Evolutionary conservation across 345 rosid species (phyloP).

Genomic region (Corymbia maculata): DNA sequence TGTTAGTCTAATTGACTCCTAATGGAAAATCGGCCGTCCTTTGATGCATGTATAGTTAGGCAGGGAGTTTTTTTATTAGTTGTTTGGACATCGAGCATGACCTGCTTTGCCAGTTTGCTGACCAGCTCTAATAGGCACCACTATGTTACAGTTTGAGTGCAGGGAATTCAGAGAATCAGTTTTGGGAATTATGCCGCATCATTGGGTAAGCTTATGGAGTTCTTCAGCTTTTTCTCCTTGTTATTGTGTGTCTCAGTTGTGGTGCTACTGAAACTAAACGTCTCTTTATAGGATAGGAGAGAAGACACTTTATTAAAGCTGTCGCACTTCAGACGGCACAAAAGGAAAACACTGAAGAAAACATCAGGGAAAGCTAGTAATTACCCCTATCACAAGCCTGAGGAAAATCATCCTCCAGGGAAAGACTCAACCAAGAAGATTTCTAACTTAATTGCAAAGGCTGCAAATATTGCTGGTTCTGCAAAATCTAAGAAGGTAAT

Average conservation of each 20-base stretch:
- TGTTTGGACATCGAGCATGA: neutral
- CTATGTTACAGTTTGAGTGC: slow-evolving; percentile 71
- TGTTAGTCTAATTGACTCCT: neutral
- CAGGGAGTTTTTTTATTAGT: neutral
- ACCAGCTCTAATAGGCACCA: neutral
- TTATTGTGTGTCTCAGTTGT: neutral
- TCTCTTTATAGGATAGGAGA: slow-evolving; percentile 76
- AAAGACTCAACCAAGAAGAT: slow-evolving; percentile 81
- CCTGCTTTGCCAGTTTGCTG: slow-evolving; percentile 3
- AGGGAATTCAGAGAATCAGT: slow-evolving; percentile 96
- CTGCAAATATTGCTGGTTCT: slow-evolving; percentile 76
- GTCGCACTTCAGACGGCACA: slow-evolving; percentile 84
- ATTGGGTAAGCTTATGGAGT: slow-evolving; percentile 56
- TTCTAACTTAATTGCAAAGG: slow-evolving; percentile 79
- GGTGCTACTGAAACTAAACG: neutral
- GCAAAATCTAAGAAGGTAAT: slow-evolving; percentile 84
- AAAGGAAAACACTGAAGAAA: slow-evolving; percentile 73
- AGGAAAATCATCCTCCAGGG: slow-evolving; percentile 86
- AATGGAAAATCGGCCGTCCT: neutral
- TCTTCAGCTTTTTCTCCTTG: neutral
- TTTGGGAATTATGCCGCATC: slow-evolving; percentile 93
- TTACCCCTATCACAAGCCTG: slow-evolving; percentile 90
- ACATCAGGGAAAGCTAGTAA: slow-evolving; percentile 53
- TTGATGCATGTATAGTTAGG: neutral
- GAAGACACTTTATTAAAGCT: slow-evolving; percentile 84